These are phyloP conservation scores for Xylariomycetidae sp. DNA, from an alignment of 2,329 filamentous ascomycete species.

Conservation along the genomic window DNA sequence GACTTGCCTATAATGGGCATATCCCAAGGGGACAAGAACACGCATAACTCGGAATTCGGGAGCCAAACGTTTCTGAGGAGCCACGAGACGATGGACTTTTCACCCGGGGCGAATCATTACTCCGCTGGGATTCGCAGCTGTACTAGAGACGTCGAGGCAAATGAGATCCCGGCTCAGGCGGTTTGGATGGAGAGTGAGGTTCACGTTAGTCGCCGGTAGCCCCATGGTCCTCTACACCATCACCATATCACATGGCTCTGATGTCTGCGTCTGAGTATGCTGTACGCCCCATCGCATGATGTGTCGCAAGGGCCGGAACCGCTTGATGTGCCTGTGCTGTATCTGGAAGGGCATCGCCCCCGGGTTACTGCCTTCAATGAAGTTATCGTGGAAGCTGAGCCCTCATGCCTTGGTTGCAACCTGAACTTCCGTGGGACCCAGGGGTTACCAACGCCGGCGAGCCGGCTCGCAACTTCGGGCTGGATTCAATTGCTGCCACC, in stretches of 20 bases:
- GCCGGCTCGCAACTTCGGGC: no score
- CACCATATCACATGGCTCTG: no score
- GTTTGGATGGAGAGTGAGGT: background rate
- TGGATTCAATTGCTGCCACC: no score
- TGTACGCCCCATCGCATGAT: no score
- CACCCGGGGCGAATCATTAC: background rate
- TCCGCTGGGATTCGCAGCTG: background rate
- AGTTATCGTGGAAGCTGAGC: slow-evolving; percentile 7
- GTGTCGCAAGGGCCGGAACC: no score
- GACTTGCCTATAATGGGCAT: background rate
- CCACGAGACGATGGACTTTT: background rate
- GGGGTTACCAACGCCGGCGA: no score
- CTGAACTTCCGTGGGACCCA: slow-evolving; percentile 13
- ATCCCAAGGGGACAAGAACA: background rate
- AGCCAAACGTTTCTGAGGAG: background rate
- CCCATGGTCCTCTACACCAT: no score
- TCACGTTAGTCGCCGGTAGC: background rate
- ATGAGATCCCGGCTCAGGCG: background rate
- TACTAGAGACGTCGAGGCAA: background rate
- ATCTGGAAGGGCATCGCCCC: no score
- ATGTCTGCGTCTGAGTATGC: no score
- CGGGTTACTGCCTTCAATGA: no score
- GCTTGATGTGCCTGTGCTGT: no score
- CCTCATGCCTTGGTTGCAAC: slow-evolving; percentile 8
- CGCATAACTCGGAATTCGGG: background rate